These are phyloP conservation scores for Saussurea involucrata DNA, from an alignment of 129 eudicot genomes.

Conservation along the genomic window DNA sequence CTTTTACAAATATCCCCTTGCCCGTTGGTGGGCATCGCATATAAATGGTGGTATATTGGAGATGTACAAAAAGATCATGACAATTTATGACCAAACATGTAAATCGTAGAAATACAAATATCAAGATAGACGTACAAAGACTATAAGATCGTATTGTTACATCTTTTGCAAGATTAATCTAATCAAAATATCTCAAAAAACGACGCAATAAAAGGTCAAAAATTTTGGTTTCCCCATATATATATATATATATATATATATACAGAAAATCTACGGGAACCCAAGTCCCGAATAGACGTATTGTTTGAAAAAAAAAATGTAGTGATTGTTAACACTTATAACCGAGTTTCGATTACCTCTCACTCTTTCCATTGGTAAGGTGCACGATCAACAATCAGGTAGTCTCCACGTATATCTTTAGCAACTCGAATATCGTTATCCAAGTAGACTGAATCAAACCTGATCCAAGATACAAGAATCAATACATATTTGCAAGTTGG, in stretches of 20 bases:
- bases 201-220: not conserved
- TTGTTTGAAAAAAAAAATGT: not conserved
- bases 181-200: not conserved
- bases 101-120: not conserved
- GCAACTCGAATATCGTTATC: conserved; percentile 48
- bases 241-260: not conserved
- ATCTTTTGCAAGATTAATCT: not conserved
- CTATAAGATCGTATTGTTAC: not conserved
- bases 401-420: conserved; percentile 56
- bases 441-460: conserved; percentile 53
- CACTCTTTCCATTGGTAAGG: conserved; percentile 55
- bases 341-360: conserved; percentile 17
- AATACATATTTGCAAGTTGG: not conserved
- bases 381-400: conserved; percentile 54
- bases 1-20: not conserved
- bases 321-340: not conserved
- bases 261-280: not conserved
- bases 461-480: conserved; percentile 25
- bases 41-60: not conserved
- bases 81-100: not conserved
- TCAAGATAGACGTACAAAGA: not conserved
- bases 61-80: not conserved
- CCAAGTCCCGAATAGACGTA: not conserved
- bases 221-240: not conserved
- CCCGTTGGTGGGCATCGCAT: not conserved